Evolutionary conservation across 768 basidiomycete genomes (phyloP), one percentile per base, ranked within the genome.

Genomic region (Mycena olivaceomarginata): DNA sequence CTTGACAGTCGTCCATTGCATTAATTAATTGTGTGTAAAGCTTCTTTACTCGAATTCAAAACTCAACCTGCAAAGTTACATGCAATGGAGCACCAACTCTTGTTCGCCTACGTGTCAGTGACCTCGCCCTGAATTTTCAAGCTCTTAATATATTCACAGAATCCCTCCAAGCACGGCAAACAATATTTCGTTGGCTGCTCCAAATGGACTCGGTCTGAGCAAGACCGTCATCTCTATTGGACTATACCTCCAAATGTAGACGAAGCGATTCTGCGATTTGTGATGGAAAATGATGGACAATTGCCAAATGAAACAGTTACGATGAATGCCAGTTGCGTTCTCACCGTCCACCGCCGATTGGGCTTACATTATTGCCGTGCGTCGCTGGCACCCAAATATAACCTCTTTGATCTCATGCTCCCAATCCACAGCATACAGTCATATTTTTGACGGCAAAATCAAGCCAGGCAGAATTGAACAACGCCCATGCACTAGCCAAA

Each of bases 261-360:
- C 31, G 31, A 31, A 31, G 31, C 1, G 31, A 3, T 31, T 31
- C 31, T 31, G 31, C 31, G 31, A 31, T 31, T 31, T 31, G 31
- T 31, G 31, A 31, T 31, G 31, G 31, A 31, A 31, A 31, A 31
- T 31, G 31, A 31, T 3, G 31, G 31, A 31, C 31, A 31, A 31
- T 31, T 31, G 31, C 31, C 31, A 31, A 31, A 31, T 31, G 31
- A 31, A 31, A 13, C 60, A 2, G 0, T 10, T 8, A 22, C 5
- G 4, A 20, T 75, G 9, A 75, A 70, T 25, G 46, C 4, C 10
- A 46, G 22, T 13, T 75, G 74, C 25, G 40, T 62, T 20, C 48
- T 75, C n/a, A 69, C 74, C 0, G 48, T 64, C 11, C 74, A 75
- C 31, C 74, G 46, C 5, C 67, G 59, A 11, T 7, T 70, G 53